Conservation (phyloP, 805 yeast genomes). For the Candida sithepensis region DNA sequence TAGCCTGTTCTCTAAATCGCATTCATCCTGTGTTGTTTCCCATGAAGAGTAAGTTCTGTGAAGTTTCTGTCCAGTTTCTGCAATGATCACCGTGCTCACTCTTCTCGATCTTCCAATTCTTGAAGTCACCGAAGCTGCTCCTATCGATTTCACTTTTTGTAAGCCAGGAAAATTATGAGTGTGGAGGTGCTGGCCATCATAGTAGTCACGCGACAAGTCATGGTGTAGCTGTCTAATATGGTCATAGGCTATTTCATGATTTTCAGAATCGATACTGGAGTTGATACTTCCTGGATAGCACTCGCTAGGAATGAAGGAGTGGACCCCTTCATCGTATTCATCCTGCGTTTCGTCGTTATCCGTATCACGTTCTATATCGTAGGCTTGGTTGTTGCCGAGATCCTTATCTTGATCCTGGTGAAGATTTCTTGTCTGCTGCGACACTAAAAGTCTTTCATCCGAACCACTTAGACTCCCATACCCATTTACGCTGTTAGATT, state of each 20-base stretch:
- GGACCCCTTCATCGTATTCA: neutral
- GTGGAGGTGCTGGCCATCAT: neutral
- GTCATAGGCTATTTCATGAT: neutral
- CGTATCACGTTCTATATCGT: neutral
- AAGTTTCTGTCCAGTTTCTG: slow-evolving; percentile 40
- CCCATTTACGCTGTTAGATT: neutral
- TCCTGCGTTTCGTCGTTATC: neutral
- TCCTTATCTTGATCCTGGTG: too few relatives aligned
- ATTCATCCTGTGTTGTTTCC: slow-evolving; percentile 23
- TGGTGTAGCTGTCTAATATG: neutral
- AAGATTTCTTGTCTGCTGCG: neutral
- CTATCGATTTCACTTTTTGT: slow-evolving; percentile 14
- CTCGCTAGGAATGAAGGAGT: neutral
- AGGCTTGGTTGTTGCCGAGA: neutral
- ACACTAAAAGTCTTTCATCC: neutral
- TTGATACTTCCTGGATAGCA: neutral
- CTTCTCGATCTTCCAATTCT: slow-evolving; percentile 18
- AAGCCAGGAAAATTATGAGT: neutral
- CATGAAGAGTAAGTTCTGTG: slow-evolving; percentile 28
- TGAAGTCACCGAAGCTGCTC: slow-evolving; percentile 5
- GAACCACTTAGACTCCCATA: neutral
- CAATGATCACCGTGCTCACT: slow-evolving; percentile 38
- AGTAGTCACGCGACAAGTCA: neutral
- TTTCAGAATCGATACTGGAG: neutral
- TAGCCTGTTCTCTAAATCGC: slow-evolving; percentile 10